A percentile compares a stretch with the other conserved stretches of the same genome.
Evolutionary conservation across 306 rosid species (phyloP).

Genomic region (Vicia sativa): DNA sequence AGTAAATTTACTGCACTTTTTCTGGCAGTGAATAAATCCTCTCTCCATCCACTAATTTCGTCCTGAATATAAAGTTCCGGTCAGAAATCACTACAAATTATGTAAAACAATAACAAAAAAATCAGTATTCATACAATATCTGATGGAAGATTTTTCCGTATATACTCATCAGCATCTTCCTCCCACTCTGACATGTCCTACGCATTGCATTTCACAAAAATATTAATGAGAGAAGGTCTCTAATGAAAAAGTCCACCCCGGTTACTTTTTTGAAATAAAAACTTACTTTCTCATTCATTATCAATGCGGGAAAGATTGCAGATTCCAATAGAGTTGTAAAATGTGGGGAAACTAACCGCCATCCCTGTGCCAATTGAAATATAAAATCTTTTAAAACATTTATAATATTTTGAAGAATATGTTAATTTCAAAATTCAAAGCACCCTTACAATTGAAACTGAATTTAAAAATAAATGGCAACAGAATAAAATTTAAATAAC

Average conservation of each 20-base stretch:
- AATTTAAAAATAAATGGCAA: conserved; percentile 20
- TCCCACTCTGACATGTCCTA: conserved; percentile 90
- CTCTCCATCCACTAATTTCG: conserved; percentile 89
- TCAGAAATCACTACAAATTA: conserved; percentile 28
- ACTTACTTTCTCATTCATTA: conserved; percentile 81
- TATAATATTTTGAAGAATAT: conserved; percentile 11
- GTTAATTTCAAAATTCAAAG: not conserved
- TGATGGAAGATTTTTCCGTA: conserved; percentile 87
- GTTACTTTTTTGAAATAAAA: conserved; percentile 21
- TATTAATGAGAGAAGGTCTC: conserved; percentile 19
- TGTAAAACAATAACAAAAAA: conserved; percentile 17
- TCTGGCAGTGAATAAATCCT: conserved; percentile 85
- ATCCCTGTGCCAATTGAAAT: conserved; percentile 64
- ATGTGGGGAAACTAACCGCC: conserved; percentile 91
- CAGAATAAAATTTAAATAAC: conserved; percentile 36
- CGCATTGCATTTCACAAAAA: conserved; percentile 39
- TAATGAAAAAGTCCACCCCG: not conserved
- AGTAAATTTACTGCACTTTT: conserved; percentile 86
- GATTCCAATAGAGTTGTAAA: conserved; percentile 69
- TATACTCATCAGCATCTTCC: conserved; percentile 88
- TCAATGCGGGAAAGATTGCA: conserved; percentile 80
- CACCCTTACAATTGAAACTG: conserved; percentile 23
- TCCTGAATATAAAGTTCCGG: conserved; percentile 53
- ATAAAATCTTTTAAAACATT: conserved; percentile 25
- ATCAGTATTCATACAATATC: conserved; percentile 68